Base-by-base conservation (phyloP, 257 asterid species). In the Plectranthus barbatus region DNA sequence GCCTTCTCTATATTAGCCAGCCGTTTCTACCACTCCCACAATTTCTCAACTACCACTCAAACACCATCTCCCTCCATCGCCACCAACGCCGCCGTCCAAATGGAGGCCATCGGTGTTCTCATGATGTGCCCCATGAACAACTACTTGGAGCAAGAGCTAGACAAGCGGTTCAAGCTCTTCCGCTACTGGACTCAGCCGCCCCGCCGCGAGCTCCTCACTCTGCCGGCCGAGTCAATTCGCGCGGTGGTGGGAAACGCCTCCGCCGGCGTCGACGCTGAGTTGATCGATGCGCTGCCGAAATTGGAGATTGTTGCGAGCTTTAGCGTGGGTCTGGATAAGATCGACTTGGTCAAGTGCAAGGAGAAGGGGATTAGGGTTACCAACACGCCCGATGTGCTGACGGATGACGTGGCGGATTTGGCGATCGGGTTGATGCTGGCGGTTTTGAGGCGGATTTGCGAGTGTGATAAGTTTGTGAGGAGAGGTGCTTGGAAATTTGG, bases 371-470 rank as follows among this genome's bases (percentile, higher is more conserved):
- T 92, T 73, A 83, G 84, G 88, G 98, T 91, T 65, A 81, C 95
- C 6, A 81, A 83, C 73, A 92, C 97, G 0, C 98, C 95, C 33
- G 95, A 86, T 57, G 97, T 92, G 62, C 71, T 92, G 75, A 86
- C 95, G 6, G 99, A 86, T 49, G 99, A 92, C 66, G 94, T 86
- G 64, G 99, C 97, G 31, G 97, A 92, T 66, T n/a, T 89, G 62
- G 96, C 97, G 8, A 77, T 89, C 11, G 96, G 86, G 33, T 57
- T 92, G 82, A 82, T 81, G 76, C 62, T 92, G 73, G 83, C 94
- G 18, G 86, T 78, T 24, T 26, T 87, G 55, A 71, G 97, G 82
- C 82, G 81, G 67, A 67, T 92, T 51, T 84, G 84, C 23, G 88
- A 42, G 46, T 80, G 91, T 20, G 91, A 92, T 72, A 77, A 75